Evolutionary conservation across 148 eudicot genomes (phyloP).

Genomic region (Euryodendron excelsum): DNA sequence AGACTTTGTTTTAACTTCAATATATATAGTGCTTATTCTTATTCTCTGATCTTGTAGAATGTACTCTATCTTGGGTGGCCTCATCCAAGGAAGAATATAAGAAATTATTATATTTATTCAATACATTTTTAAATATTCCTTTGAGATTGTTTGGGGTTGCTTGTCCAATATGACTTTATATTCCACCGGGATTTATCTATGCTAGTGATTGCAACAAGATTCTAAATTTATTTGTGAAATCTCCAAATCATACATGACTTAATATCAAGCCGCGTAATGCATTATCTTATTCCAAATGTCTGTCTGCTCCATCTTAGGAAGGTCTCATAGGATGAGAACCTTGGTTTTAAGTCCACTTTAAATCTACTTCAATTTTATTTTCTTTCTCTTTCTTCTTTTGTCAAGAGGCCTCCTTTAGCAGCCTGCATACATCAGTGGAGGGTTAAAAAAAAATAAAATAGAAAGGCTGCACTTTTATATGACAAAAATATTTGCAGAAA

Average conservation of each 20-base stretch:
- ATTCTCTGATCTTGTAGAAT: neutral
- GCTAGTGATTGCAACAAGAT: neutral
- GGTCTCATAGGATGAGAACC: neutral
- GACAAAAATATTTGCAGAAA: neutral
- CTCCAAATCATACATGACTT: neutral
- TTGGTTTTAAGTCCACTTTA: neutral
- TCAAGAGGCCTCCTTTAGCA: neutral
- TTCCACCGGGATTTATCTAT: neutral
- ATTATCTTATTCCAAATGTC: neutral
- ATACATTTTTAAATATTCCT: neutral
- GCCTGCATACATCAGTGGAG: neutral
- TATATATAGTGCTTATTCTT: neutral
- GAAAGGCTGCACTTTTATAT: neutral
- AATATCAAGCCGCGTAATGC: neutral
- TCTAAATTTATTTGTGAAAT: neutral
- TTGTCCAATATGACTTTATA: neutral
- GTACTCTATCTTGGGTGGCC: neutral
- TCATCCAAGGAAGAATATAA: neutral
- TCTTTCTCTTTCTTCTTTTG: neutral
- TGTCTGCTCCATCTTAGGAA: neutral
- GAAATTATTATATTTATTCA: neutral
- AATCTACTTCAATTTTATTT: neutral
- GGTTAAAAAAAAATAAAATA: neutral
- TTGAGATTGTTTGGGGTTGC: neutral
- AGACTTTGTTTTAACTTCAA: neutral